These are phyloP conservation scores for Plectranthus barbatus DNA, from an alignment of 257 asterid genomes.

Conservation along the genomic window DNA sequence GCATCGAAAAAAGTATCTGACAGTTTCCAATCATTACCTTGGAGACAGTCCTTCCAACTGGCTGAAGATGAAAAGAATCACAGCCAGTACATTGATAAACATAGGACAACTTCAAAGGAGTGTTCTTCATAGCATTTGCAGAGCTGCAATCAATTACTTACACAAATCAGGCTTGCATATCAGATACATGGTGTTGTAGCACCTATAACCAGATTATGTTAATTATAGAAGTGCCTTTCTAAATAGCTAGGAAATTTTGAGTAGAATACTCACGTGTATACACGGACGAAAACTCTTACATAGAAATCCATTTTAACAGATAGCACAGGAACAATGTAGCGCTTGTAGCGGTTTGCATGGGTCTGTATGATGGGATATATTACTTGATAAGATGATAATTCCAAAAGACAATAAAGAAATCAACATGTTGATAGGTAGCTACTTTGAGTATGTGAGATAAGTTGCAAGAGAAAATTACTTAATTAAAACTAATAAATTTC, in stretches of 20 bases:
- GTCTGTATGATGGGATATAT: conserved; percentile 58
- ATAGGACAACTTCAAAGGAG: conserved; percentile 90
- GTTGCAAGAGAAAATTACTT: too few relatives aligned
- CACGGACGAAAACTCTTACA: conserved; percentile 89
- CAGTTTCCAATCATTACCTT: conserved; percentile 39
- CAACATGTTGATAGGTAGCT: not conserved
- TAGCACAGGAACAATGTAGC: conserved; percentile 87
- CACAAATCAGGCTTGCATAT: conserved; percentile 7
- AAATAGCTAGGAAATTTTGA: not conserved
- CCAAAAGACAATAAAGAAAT: not conserved
- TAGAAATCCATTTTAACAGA: conserved; percentile 97
- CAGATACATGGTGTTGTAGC: not conserved
- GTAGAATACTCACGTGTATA: conserved; percentile 63
- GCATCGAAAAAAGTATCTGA: not conserved
- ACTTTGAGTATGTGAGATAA: not conserved
- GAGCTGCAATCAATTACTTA: conserved; percentile 51
- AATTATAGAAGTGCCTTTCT: not conserved
- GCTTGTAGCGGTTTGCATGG: conserved; percentile 95
- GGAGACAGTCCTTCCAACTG: conserved; percentile 72
- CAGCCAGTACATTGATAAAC: conserved; percentile 92
- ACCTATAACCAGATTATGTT: not conserved
- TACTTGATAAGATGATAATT: not conserved
- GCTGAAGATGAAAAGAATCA: conserved; percentile 96
- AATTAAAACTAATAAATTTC: too few relatives aligned
- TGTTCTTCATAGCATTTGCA: conserved; percentile 89